phyloP scores from a whole-genome alignment of 2,329 filamentous ascomycete species.

The Fonsecaea multimorphosa region DNA sequence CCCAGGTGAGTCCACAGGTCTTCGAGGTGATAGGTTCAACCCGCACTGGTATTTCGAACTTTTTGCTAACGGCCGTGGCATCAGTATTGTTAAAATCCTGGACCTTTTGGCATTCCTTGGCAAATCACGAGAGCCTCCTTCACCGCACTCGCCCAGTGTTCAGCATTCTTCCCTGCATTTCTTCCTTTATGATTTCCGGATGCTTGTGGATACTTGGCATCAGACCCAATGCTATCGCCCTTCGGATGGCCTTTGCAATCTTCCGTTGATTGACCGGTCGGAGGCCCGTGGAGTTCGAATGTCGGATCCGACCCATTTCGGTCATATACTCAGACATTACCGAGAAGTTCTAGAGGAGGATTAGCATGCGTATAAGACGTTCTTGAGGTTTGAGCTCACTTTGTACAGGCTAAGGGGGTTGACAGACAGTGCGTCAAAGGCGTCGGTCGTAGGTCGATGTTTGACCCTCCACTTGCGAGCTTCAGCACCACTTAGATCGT shows the following conservation, averaged over 20 bases:
- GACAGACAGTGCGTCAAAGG: conserved; percentile 78
- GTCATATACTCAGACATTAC: conserved; percentile 90
- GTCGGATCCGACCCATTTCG: conserved; percentile 81
- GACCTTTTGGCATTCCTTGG: not conserved
- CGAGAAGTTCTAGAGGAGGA: conserved; percentile 75
- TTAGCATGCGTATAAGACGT: conserved; percentile 28
- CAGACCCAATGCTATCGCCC: conserved; percentile 85
- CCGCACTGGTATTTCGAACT: not conserved
- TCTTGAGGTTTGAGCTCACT: conserved; percentile 58
- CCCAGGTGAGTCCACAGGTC: not conserved
- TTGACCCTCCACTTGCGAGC: conserved; percentile 77
- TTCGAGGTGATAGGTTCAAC: not conserved
- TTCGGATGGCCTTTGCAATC: conserved; percentile 88
- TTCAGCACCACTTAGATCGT: conserved; percentile 80
- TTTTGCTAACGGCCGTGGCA: not conserved
- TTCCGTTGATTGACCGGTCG: conserved; percentile 89
- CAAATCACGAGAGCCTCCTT: not conserved
- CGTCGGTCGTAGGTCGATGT: conserved; percentile 66
- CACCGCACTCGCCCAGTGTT: conserved; percentile 27
- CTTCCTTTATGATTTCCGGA: conserved; percentile 72
- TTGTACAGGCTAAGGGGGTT: conserved; percentile 87
- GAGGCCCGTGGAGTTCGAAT: conserved; percentile 75
- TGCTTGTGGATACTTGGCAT: conserved; percentile 91
- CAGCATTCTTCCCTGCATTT: conserved; percentile 40
- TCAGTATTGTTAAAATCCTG: not conserved